A percentile compares a stretch with the other conserved stretches of the same genome.
Conservation (phyloP, 1,139 yeast species). For the Yamadazyma diddensiae region DNA sequence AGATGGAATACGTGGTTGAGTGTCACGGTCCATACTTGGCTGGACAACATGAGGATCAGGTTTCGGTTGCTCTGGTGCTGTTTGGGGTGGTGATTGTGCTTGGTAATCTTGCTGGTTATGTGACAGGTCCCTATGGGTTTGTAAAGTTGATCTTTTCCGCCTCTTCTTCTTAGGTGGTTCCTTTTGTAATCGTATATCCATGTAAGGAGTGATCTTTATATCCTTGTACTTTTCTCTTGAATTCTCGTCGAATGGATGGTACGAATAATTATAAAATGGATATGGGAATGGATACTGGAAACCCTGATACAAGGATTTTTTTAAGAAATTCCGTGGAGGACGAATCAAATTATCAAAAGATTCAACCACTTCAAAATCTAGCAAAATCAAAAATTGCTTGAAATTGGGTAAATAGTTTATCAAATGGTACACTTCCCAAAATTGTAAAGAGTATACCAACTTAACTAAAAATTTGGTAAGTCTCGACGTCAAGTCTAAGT, state of each 20-base stretch:
- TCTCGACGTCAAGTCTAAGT: constrained; percentile 37
- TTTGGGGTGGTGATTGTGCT: too few relatives aligned
- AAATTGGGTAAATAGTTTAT: constrained; percentile 32
- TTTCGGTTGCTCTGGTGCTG: neutral
- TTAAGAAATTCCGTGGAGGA: constrained; percentile 41
- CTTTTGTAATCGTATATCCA: constrained; percentile 31
- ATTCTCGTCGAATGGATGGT: constrained; percentile 35
- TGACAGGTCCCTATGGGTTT: neutral
- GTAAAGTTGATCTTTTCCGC: neutral
- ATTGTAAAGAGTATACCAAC: constrained; percentile 36
- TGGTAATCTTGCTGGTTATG: neutral
- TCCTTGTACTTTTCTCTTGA: constrained; percentile 25
- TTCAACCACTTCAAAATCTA: constrained; percentile 35
- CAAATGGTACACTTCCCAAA: constrained; percentile 48
- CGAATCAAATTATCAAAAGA: constrained; percentile 39
- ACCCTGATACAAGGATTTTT: constrained; percentile 38
- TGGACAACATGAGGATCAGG: too few relatives aligned
- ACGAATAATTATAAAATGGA: constrained; percentile 46
- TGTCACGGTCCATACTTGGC: too few relatives aligned
- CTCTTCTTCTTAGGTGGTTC: neutral
- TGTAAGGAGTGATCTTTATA: constrained; percentile 33
- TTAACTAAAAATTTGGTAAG: constrained; percentile 40
- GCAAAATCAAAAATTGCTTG: constrained; percentile 30
- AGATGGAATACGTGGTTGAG: too few relatives aligned
- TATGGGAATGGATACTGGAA: constrained; percentile 47